phyloP scores from a whole-genome alignment of 108 stramenopile species.

The Cyclotella cryptica region DNA sequence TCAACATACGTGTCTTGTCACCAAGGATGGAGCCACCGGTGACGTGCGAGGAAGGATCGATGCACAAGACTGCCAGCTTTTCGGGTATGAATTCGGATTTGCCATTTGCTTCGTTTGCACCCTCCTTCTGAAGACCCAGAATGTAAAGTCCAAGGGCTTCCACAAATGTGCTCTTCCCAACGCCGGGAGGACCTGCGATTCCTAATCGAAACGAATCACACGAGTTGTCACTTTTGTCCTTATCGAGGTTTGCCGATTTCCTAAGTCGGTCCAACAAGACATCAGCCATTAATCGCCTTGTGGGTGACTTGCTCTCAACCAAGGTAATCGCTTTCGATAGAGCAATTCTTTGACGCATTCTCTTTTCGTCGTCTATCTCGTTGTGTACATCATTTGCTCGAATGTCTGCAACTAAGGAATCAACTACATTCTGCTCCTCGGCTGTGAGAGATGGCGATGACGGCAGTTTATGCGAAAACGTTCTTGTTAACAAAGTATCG shows the following conservation, averaged over 20 bases:
- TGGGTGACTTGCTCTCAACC: constrained; percentile 69
- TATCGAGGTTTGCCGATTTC: constrained; percentile 19
- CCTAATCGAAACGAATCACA: constrained; percentile 73
- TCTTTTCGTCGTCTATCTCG: not conserved
- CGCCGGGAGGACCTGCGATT: constrained; percentile 82
- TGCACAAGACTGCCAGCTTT: constrained; percentile 88
- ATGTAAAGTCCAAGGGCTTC: constrained; percentile 80
- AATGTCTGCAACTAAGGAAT: constrained; percentile 35
- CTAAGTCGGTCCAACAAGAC: constrained; percentile 56
- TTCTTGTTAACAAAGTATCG: not conserved
- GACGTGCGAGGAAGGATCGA: constrained; percentile 90
- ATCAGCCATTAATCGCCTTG: constrained; percentile 64
- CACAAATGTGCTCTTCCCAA: constrained; percentile 54
- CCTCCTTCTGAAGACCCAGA: constrained; percentile 42
- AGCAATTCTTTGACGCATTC: constrained; percentile 57
- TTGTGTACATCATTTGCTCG: not conserved
- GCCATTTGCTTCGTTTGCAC: not conserved
- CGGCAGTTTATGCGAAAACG: not conserved
- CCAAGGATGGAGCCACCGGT: constrained; percentile 98
- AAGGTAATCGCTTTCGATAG: constrained; percentile 81
- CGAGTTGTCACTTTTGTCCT: not conserved
- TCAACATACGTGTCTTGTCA: constrained; percentile 97
- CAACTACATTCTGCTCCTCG: constrained; percentile 25
- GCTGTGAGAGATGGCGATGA: constrained; percentile 25
- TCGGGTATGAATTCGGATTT: constrained; percentile 21